Conservation (phyloP, 2,329 filamentous ascomycete species). For the Didymosphaeria variabile region DNA sequence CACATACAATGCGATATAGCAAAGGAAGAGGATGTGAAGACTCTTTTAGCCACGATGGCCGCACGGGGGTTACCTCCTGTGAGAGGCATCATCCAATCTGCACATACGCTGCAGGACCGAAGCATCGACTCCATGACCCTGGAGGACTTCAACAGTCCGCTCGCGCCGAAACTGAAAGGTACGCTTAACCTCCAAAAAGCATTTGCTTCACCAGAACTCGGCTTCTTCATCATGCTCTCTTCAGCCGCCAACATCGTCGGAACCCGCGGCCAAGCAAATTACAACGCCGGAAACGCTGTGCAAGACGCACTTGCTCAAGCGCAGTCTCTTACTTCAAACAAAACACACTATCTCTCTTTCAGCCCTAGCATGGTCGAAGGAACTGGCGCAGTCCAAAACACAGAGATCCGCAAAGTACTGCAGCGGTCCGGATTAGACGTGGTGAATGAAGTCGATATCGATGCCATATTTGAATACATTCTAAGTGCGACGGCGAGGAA, state of each 20-base stretch:
- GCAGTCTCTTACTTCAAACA: neutral
- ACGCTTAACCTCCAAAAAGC: conserved; percentile 38
- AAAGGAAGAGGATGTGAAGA: neutral
- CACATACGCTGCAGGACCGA: neutral
- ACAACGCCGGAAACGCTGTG: conserved; percentile 36
- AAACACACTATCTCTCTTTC: neutral
- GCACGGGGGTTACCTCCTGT: neutral
- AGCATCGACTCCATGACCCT: conserved; percentile 9
- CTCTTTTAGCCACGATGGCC: neutral
- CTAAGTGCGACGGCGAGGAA: neutral
- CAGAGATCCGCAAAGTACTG: conserved; percentile 1
- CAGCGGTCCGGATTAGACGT: conserved; percentile 2
- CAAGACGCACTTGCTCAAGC: conserved; percentile 34
- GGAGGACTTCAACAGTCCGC: neutral
- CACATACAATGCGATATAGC: conserved; percentile 5
- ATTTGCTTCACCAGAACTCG: conserved; percentile 15
- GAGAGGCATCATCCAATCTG: conserved; percentile 5
- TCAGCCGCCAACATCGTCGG: conserved; percentile 33
- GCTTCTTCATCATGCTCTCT: conserved; percentile 39
- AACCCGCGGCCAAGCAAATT: conserved; percentile 32
- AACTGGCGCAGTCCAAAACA: neutral
- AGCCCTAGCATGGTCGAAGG: conserved; percentile 9
- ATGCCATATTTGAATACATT: conserved; percentile 1
- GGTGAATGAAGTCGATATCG: neutral
- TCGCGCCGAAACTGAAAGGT: conserved; percentile 44